Conservation (phyloP, 352 stramenopile species). For the Globisporangium recalcitrans region DNA sequence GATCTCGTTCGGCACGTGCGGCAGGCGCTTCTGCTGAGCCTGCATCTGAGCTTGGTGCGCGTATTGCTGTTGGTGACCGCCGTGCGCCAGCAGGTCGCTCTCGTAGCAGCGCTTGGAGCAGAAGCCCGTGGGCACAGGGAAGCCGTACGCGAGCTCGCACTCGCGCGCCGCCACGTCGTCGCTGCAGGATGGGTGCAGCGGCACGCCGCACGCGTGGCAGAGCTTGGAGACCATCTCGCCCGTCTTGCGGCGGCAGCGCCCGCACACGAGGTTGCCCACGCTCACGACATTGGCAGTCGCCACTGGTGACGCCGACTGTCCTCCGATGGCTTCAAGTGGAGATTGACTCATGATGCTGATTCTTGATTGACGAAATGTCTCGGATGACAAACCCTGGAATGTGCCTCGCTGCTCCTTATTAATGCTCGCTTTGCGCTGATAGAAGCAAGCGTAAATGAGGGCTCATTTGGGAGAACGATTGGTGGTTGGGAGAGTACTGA, state of each 20-base stretch:
- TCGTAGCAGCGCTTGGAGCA: slow-evolving; percentile 46
- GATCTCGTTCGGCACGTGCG: slow-evolving; percentile 50
- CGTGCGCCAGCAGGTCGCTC: slow-evolving; percentile 15
- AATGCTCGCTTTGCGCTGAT: no score
- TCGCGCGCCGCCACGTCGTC: slow-evolving; percentile 31
- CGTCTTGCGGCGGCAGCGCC: slow-evolving; percentile 31
- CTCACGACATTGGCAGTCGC: background rate
- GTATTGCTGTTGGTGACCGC: background rate
- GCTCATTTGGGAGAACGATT: no score
- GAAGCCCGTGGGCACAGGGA: slow-evolving; percentile 24
- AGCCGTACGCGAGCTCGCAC: slow-evolving; percentile 31
- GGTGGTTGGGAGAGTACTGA: no score
- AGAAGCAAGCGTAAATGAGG: no score
- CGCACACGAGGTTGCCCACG: slow-evolving; percentile 11
- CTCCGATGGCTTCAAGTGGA: background rate
- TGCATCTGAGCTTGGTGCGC: background rate
- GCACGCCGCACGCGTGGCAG: slow-evolving; percentile 29
- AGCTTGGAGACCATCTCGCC: slow-evolving; percentile 27
- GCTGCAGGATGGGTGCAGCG: slow-evolving; percentile 34
- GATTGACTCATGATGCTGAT: background rate
- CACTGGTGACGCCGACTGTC: background rate
- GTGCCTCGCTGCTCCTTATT: no score
- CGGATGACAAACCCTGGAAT: no score
- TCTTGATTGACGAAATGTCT: no score
- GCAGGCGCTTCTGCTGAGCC: slow-evolving; percentile 3